Evolutionary conservation across 1,139 yeast genomes (phyloP).

Genomic region (Saccharomyces uvarum): DNA sequence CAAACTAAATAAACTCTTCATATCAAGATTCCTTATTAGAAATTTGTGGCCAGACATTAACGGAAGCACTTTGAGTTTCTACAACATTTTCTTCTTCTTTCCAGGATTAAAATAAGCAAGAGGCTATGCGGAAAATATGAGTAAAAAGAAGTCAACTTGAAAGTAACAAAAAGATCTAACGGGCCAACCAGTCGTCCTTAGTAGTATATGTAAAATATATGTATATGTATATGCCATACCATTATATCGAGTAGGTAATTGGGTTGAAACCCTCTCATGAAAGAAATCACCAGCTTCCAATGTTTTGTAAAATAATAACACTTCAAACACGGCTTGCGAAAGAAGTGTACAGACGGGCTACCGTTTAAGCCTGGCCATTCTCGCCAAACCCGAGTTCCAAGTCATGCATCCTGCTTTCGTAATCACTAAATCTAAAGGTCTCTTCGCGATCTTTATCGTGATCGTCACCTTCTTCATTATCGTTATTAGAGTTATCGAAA

Average conservation of each 20-base stretch:
- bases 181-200: not conserved
- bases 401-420: conserved; percentile 1
- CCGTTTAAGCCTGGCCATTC: not conserved
- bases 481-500: conserved; percentile 10
- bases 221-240: not conserved
- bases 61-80: not conserved
- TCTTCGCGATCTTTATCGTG: conserved; percentile 8
- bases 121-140: not conserved
- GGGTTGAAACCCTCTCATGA: not conserved
- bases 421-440: not conserved
- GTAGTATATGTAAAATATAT: not conserved
- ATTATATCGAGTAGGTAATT: not conserved
- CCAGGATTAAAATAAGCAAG: not conserved
- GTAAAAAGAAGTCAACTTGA: not conserved
- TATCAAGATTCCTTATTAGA: not conserved
- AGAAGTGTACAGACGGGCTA: not conserved
- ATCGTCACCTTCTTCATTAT: conserved; percentile 16
- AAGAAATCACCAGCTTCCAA: not conserved
- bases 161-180: not conserved
- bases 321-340: not conserved
- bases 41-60: not conserved
- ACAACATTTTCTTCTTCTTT: not conserved
- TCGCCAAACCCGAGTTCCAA: not conserved
- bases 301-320: not conserved
- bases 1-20: not conserved